These are phyloP conservation scores for Trypanosoma vivax DNA, from an alignment of 208 protist species.

Conservation along the genomic window DNA sequence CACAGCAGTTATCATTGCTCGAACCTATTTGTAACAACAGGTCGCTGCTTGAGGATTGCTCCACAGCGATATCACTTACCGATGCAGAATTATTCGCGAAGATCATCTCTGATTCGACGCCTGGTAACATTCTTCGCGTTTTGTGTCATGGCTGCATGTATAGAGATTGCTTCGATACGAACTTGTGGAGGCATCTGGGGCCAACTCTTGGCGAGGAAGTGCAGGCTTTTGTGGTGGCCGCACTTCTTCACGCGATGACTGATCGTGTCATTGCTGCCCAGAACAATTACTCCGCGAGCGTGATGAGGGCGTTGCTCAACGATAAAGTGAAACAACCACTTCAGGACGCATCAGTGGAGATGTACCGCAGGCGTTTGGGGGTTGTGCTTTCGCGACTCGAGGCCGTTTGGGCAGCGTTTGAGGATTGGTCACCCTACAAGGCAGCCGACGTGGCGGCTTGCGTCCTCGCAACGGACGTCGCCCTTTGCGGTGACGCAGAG, in stretches of 20 bases:
- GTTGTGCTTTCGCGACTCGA: constrained; percentile 16
- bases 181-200: constrained; percentile 11
- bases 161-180: constrained; percentile 15
- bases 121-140: constrained; percentile 15
- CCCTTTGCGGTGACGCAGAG: constrained; percentile 6
- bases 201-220: constrained; percentile 9
- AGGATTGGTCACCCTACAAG: constrained; percentile 40
- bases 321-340: constrained; percentile 5
- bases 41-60: constrained; percentile 30
- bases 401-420: constrained; percentile 33
- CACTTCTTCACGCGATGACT: constrained; percentile 42
- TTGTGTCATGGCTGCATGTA: constrained; percentile 15
- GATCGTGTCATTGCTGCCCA: constrained; percentile 46
- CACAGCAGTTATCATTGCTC: constrained; percentile 14
- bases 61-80: constrained; percentile 5
- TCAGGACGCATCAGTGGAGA: constrained; percentile 9
- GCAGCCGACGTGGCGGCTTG: constrained; percentile 35
- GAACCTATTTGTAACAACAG: constrained; percentile 35
- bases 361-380: constrained; percentile 10
- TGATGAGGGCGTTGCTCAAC: constrained; percentile 13
- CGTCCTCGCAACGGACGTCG: constrained; percentile 4
- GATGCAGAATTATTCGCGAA: constrained; percentile 9
- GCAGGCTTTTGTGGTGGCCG: constrained; percentile 7
- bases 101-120: constrained; percentile 6
- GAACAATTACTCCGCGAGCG: constrained; percentile 56